phyloP scores from a whole-genome alignment of 768 basidiomycete genomes.

The Amanita muscaria region DNA sequence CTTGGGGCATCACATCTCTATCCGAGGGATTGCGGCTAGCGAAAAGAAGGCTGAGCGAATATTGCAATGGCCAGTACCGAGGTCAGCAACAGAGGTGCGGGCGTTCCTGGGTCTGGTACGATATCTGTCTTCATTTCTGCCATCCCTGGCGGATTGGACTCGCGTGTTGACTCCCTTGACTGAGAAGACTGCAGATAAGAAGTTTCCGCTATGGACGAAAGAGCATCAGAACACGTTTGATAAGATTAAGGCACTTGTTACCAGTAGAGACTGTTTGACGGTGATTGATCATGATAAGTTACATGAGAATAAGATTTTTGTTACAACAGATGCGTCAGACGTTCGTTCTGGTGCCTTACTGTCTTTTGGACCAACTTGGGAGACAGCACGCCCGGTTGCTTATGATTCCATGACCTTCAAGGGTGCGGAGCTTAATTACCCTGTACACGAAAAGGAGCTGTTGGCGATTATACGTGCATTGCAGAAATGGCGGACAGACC shows the following conservation, averaged over 20 bases:
- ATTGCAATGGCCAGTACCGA: slow-evolving; percentile 19
- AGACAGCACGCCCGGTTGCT: slow-evolving; percentile 17
- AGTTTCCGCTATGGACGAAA: no score
- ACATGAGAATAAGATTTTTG: slow-evolving; percentile 15
- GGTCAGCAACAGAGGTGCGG: slow-evolving; percentile 8
- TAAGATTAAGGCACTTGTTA: slow-evolving; percentile 13
- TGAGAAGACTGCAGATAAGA: no score
- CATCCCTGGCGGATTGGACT: slow-evolving; percentile 1
- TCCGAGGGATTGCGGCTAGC: slow-evolving; percentile 21
- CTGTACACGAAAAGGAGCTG: slow-evolving; percentile 31
- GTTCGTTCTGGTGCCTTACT: slow-evolving; percentile 23
- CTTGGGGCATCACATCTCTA: slow-evolving; percentile 28
- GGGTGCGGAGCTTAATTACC: slow-evolving; percentile 29
- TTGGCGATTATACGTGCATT: slow-evolving; percentile 27
- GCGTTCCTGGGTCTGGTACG: slow-evolving; percentile 14
- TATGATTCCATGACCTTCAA: slow-evolving; percentile 30
- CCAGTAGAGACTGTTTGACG: slow-evolving; percentile 13
- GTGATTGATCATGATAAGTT: slow-evolving; percentile 10
- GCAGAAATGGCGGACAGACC: slow-evolving; percentile 18
- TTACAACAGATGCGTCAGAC: slow-evolving; percentile 24
- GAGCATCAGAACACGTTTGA: slow-evolving; percentile 8
- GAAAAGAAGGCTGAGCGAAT: slow-evolving; percentile 19
- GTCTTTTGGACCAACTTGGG: slow-evolving; percentile 9
- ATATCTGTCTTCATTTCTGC: slow-evolving; percentile 13
- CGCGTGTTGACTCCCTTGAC: no score